Conservation (phyloP, 305 asterid species). For the Solanum hybrid region DNA sequence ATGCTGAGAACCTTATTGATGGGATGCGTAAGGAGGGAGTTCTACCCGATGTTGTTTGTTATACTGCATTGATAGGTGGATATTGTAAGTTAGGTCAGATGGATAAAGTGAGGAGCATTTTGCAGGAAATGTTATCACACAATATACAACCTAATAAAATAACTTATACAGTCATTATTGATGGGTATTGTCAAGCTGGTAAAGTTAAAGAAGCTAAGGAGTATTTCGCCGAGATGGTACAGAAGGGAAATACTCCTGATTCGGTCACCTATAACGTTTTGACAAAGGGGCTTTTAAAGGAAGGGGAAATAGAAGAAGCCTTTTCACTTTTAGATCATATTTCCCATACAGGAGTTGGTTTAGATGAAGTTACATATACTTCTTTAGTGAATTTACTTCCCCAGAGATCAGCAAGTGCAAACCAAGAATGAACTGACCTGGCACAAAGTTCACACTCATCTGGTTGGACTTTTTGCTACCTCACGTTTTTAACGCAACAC, state of each 20-base stretch:
- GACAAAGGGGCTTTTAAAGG: conserved; percentile 44
- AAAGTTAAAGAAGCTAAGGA: conserved; percentile 40
- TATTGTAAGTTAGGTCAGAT: conserved; percentile 71
- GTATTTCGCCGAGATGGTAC: conserved; percentile 55
- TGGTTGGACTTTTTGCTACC: not conserved
- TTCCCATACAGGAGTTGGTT: conserved; percentile 39
- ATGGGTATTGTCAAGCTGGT: conserved; percentile 63
- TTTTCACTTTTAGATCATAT: conserved; percentile 46
- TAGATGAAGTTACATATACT: conserved; percentile 59
- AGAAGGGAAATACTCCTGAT: conserved; percentile 61
- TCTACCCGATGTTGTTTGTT: conserved; percentile 65
- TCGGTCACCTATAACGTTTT: conserved; percentile 52
- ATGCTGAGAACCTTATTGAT: conserved; percentile 39
- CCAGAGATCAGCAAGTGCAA: conserved; percentile 25
- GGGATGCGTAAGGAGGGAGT: conserved; percentile 61
- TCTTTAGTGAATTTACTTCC: conserved; percentile 49
- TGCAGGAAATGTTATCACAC: conserved; percentile 58
- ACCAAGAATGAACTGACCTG: conserved; percentile 25
- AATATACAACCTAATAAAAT: conserved; percentile 54
- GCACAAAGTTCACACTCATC: not conserved
- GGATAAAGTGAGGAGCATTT: conserved; percentile 42
- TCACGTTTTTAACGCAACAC: not conserved
- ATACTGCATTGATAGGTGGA: conserved; percentile 75
- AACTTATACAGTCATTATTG: conserved; percentile 64
- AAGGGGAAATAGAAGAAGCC: conserved; percentile 52